Base-by-base conservation (phyloP, 257 asterid genomes). In the Solanum dulcamara region DNA sequence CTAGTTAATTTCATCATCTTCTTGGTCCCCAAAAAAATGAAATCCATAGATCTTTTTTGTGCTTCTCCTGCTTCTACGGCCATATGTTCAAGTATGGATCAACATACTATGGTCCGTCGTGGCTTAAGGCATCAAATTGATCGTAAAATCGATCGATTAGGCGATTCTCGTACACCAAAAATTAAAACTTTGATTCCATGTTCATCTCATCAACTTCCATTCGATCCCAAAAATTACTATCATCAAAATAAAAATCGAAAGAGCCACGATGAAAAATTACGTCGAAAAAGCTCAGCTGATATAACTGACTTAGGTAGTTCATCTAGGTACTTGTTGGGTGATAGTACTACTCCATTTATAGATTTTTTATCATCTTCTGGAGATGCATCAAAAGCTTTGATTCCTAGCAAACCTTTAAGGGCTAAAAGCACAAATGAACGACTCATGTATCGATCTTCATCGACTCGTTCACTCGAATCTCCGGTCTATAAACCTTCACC, bases 51-150 rank as follows among this genome's bases (percentile, higher is more conserved):
- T 14, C 57, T 96, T 0, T 94, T 96, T 53, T 96, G 99, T 57
- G 93, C 98, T 84, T 94, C 98, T 1, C 98, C 95, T 1, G 94
- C 97, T 28, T 93, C 99, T 37, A 96, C 98, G 13, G 99, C 99
- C 42, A 93, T 96, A 87, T 94, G 98, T 48, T 90, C 98, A 22
- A 93, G 94, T 94, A 92, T 88, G 89, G 95, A 94, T 82, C 91
- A 89, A 50, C 92, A 90, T 5, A 84, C 92, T 88, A 89, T 92
- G 70, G 89, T 90, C 87, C 93, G 93, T 4, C 91, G 74, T 0
- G 92, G 91, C 26, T 79, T 66, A 57, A 84, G 87, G 57, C 85
- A 86, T 1, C 72, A 70, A 70, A 70, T 85, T 3, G 86, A 90
- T 28, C 92, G 83, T 66, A 90, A 81, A 5, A 13, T 84, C 44